These are phyloP conservation scores for Lipomyces mesembrius DNA, from an alignment of 805 yeast species.

Conservation along the genomic window DNA sequence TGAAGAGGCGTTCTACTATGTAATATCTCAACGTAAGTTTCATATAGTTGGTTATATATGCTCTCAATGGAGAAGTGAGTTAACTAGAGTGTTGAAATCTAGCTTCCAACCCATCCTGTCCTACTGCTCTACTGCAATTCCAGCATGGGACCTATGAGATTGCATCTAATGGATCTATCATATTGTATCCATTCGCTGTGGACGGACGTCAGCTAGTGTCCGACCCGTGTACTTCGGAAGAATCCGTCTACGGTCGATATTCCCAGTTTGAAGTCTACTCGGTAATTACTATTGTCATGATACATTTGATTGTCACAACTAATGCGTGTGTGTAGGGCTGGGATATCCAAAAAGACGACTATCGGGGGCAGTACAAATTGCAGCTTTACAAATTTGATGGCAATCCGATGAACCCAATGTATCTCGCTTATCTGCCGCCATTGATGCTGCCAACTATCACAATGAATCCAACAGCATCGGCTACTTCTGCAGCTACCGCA, in stretches of 20 bases:
- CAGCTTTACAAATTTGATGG: conserved; percentile 76
- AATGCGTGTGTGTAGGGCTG: conserved; percentile 19
- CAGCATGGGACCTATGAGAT: conserved; percentile 87
- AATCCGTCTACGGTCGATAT: conserved; percentile 64
- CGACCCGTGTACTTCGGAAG: conserved; percentile 72
- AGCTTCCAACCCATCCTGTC: conserved; percentile 73
- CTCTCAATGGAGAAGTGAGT: background rate
- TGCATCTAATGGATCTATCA: conserved; percentile 66
- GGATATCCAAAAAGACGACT: conserved; percentile 66
- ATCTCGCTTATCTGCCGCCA: conserved; percentile 91
- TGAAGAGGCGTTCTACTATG: conserved; percentile 87
- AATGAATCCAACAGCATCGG: conserved; percentile 74
- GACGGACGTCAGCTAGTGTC: conserved; percentile 93
- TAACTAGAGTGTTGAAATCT: background rate
- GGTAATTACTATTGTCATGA: conserved; percentile 13
- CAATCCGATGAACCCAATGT: conserved; percentile 79
- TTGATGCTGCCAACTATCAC: conserved; percentile 94
- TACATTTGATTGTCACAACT: background rate
- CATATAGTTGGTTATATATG: too few species aligned
- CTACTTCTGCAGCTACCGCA: conserved; percentile 42
- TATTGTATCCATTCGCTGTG: conserved; percentile 72
- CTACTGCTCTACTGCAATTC: conserved; percentile 77
- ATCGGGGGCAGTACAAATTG: conserved; percentile 81
- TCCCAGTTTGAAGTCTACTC: conserved; percentile 55
- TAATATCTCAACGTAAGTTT: conserved; percentile 63